A percentile compares a stretch with the other conserved stretches of the same genome.
These are phyloP conservation scores for Alternaria arbusti DNA, from an alignment of 2,329 filamentous ascomycete genomes.

Conservation along the genomic window DNA sequence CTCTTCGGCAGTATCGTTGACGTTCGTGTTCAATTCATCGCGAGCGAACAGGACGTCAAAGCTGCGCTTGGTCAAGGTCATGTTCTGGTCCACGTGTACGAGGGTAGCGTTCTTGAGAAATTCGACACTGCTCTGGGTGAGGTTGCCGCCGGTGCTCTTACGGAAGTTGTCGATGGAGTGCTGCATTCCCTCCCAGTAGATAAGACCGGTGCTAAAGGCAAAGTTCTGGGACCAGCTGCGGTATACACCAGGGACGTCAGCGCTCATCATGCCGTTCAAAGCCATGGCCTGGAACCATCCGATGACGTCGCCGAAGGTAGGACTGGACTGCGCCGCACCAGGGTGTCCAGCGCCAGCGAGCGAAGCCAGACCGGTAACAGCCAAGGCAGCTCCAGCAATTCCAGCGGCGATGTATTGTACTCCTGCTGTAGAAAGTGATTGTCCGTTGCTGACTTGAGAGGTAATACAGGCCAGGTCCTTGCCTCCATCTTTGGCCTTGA, in stretches of 20 bases:
- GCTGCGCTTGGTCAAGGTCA: constrained; percentile 61
- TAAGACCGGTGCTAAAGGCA: constrained; percentile 83
- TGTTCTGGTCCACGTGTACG: constrained; percentile 68
- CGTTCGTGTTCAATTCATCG: constrained; percentile 48
- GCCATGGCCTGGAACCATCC: constrained; percentile 93
- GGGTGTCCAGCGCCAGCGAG: constrained; percentile 61
- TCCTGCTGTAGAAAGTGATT: constrained; percentile 75
- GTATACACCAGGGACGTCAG: constrained; percentile 86
- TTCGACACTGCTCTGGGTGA: constrained; percentile 78
- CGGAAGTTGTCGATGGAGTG: constrained; percentile 84
- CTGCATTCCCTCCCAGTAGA: constrained; percentile 84
- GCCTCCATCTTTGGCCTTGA: constrained; percentile 67
- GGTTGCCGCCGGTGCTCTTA: constrained; percentile 79
- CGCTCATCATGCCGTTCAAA: constrained; percentile 94
- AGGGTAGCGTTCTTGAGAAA: constrained; percentile 79
- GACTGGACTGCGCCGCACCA: constrained; percentile 69
- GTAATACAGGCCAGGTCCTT: constrained; percentile 80
- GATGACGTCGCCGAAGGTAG: constrained; percentile 84
- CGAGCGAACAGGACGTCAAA: constrained; percentile 60
- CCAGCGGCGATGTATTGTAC: constrained; percentile 85
- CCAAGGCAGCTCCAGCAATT: constrained; percentile 81
- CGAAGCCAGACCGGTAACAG: constrained; percentile 75
- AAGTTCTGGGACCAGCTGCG: constrained; percentile 92
- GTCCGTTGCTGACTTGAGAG: constrained; percentile 84
- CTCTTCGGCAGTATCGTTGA: constrained; percentile 49